Evolutionary conservation across 495 filamentous ascomycete genomes (phyloP).

Genomic region (Talaromyces proteolyticus): DNA sequence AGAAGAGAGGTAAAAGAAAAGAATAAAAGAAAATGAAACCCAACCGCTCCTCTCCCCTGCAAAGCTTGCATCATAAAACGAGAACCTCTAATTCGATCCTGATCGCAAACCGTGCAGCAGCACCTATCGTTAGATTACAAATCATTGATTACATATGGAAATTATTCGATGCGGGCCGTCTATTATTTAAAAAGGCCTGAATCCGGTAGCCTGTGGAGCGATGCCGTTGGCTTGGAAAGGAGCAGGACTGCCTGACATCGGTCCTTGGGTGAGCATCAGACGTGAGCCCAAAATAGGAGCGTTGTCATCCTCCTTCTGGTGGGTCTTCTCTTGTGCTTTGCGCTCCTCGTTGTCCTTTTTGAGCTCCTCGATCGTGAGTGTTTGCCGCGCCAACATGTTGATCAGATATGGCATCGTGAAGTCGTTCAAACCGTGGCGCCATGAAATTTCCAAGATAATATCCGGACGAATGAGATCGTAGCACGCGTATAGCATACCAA

Average conservation of each 20-base stretch:
- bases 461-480: slow-evolving; percentile 94
- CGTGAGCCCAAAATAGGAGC: slow-evolving; percentile 88
- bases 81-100: neutral
- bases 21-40: neutral
- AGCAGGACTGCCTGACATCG: slow-evolving; percentile 52
- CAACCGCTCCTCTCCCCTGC: neutral
- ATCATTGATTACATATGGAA: slow-evolving; percentile 6
- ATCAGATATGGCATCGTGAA: slow-evolving; percentile 99
- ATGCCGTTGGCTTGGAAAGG: slow-evolving; percentile 75
- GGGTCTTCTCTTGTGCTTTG: slow-evolving; percentile 78
- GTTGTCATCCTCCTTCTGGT: slow-evolving; percentile 85
- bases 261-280: slow-evolving; percentile 98
- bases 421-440: slow-evolving; percentile 91
- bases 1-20: neutral
- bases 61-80: neutral
- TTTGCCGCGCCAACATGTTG: slow-evolving; percentile 90
- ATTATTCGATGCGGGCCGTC: neutral
- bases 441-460: slow-evolving; percentile 90
- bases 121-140: slow-evolving; percentile 9
- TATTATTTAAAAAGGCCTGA: slow-evolving; percentile 45
- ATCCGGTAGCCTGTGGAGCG: slow-evolving; percentile 75
- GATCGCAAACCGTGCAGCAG: slow-evolving; percentile 2
- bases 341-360: slow-evolving; percentile 98
- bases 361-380: slow-evolving; percentile 72
- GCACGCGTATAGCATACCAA: slow-evolving; percentile 97